Conservation (phyloP, 768 basidiomycete species). For the Harrya chromipes region DNA sequence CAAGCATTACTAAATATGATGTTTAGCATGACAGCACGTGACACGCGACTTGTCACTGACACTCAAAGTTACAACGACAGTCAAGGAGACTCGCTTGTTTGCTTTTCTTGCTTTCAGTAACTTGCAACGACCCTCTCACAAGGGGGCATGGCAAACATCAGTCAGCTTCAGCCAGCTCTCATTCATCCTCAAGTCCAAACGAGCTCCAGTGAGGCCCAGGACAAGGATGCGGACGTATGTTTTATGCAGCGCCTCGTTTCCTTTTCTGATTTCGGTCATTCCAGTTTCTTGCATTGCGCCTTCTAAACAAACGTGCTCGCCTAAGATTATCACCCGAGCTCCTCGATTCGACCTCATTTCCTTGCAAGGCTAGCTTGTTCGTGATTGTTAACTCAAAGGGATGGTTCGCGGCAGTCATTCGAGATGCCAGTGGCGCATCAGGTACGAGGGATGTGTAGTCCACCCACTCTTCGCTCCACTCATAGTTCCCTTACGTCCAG, state of each 20-base stretch:
- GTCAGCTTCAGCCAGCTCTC: constrained; percentile 28
- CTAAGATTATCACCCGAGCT: constrained; percentile 56
- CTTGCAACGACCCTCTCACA: not conserved
- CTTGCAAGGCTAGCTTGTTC: constrained; percentile 51
- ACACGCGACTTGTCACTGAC: not conserved
- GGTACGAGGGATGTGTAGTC: constrained; percentile 30
- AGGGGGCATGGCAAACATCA: constrained; percentile 28
- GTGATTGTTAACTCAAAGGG: constrained; percentile 56
- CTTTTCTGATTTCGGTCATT: constrained; percentile 4
- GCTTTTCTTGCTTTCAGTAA: not conserved
- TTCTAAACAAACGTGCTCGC: constrained; percentile 60
- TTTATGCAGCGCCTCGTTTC: not conserved
- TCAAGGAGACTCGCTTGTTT: not conserved
- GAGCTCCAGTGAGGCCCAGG: constrained; percentile 22
- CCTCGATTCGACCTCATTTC: constrained; percentile 40
- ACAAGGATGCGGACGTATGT: constrained; percentile 33
- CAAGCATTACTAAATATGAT: constrained; percentile 3
- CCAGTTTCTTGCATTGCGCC: constrained; percentile 39
- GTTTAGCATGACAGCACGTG: constrained; percentile 2
- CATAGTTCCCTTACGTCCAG: constrained; percentile 32
- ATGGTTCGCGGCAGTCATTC: constrained; percentile 66
- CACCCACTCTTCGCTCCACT: not conserved
- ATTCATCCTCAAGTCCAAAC: constrained; percentile 21
- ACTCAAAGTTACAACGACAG: not conserved
- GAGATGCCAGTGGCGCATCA: constrained; percentile 32